Base-by-base conservation (phyloP, 495 filamentous ascomycete species). In the Xylaria acuta region DNA sequence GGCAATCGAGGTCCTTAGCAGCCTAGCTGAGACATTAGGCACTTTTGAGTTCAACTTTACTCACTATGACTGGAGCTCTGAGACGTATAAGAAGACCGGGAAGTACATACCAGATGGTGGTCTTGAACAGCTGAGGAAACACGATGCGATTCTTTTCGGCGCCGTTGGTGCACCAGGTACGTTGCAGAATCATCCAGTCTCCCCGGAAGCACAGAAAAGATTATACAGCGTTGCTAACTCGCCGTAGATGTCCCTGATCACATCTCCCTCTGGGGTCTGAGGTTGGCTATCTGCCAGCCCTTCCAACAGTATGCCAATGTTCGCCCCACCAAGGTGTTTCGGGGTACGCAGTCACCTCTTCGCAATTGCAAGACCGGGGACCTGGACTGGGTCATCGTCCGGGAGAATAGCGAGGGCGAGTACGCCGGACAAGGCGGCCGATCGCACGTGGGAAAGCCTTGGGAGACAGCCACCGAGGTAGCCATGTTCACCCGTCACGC, bases 381-480 rank as follows among this genome's bases (percentile, higher is more conserved):
- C 40, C 79, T 88, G 0, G 85, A 88, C 80, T 88, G 86, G 87
- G 82, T 88, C 25, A 87, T 89, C 47, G 75, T 89, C 18, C 85
- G 87, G 25, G 87, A 89, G 78, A 89, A 89, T 74, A 88, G 84
- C 64, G 86, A 89, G 72, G 87, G 87, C 51, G 87, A 89, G 75
- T 89, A 88, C 58, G 86, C 86, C 30, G 87, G 86, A 1, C 87
- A 89, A 67, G 87, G 87, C 43, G 87, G 87, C 1, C 84, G 85
- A 30, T 85, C 86, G 5, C 87, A 89, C 77, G 69, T 75, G 34
- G 85, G 84, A 58, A 80, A 82, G 67, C 82, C 86, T 5, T 88
- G 85, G 85, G 86, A 87, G 65, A 76, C 83, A 0, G 86, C 86
- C 0, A 89, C 85, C 6, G 87, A 89, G 73, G 81, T 84, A 8